Conservation (phyloP, 1,139 yeast genomes). For the Groenewaldozyma sp. region DNA sequence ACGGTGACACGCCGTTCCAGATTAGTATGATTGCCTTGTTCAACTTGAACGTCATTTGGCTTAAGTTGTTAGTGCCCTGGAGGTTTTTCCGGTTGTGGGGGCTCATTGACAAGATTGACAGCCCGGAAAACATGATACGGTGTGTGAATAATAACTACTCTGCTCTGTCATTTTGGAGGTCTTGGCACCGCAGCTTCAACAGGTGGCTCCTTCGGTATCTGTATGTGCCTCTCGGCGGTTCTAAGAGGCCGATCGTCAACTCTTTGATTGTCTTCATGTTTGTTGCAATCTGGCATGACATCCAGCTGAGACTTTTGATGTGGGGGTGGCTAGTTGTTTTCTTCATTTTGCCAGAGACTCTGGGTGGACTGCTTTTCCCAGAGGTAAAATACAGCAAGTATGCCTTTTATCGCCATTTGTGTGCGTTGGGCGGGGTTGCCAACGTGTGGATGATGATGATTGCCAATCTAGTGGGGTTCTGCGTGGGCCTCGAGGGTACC, state of each 20-base stretch:
- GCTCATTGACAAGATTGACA: slow-evolving; percentile 80
- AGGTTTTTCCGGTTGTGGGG: slow-evolving; percentile 91
- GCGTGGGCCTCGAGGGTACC: slow-evolving; percentile 85
- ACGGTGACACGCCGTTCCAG: slow-evolving; percentile 81
- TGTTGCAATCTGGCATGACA: slow-evolving; percentile 98
- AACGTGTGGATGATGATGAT: slow-evolving; percentile 99
- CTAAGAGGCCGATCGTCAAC: slow-evolving; percentile 54
- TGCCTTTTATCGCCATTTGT: slow-evolving; percentile 71
- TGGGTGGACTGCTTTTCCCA: slow-evolving; percentile 42
- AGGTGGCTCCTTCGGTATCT: slow-evolving; percentile 76
- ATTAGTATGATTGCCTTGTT: slow-evolving; percentile 90
- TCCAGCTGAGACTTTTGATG: slow-evolving; percentile 68
- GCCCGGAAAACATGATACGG: slow-evolving; percentile 96
- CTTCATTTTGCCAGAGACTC: slow-evolving; percentile 80
- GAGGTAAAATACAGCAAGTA: slow-evolving; percentile 24
- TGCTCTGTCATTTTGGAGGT: slow-evolving; percentile 93
- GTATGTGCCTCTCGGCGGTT: slow-evolving; percentile 85
- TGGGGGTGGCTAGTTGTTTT: slow-evolving; percentile 97
- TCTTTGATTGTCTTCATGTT: slow-evolving; percentile 86
- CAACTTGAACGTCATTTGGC: slow-evolving; percentile 85
- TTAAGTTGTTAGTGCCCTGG: slow-evolving; percentile 89
- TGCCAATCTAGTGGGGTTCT: slow-evolving; percentile 91
- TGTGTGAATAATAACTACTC: slow-evolving; percentile 93
- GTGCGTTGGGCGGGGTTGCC: slow-evolving; percentile 79
- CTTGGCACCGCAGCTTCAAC: slow-evolving; percentile 95